Evolutionary conservation across 1,284 basidiomycete species (phyloP).

Genomic region (Fomes fomentarius): DNA sequence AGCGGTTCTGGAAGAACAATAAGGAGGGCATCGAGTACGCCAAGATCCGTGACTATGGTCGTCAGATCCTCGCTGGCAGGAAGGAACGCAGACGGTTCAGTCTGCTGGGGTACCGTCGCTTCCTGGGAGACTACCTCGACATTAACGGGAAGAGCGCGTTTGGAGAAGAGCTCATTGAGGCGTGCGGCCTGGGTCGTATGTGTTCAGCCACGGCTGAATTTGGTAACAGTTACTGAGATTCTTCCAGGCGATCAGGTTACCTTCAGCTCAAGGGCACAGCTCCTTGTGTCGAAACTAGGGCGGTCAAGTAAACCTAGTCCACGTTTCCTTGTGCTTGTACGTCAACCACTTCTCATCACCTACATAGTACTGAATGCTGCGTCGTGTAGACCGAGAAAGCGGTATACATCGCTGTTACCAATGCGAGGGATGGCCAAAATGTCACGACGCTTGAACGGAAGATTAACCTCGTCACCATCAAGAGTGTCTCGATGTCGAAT

Average conservation of each 20-base stretch:
- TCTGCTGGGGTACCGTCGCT: slow-evolving; percentile 92
- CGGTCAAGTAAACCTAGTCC: slow-evolving; percentile 94
- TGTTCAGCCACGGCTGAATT: slow-evolving; percentile 22
- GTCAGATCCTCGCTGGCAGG: slow-evolving; percentile 87
- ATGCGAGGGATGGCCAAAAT: slow-evolving; percentile 68
- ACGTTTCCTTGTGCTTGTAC: slow-evolving; percentile 87
- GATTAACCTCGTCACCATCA: slow-evolving; percentile 88
- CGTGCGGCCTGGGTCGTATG: slow-evolving; percentile 79
- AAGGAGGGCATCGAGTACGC: slow-evolving; percentile 92
- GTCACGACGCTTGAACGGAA: slow-evolving; percentile 82
- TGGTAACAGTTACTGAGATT: no score
- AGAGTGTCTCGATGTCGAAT: slow-evolving; percentile 84
- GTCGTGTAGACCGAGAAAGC: slow-evolving; percentile 85
- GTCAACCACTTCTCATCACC: slow-evolving; percentile 32
- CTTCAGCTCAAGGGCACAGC: slow-evolving; percentile 86
- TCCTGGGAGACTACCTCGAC: slow-evolving; percentile 97
- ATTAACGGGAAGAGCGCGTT: slow-evolving; percentile 82
- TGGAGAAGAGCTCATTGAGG: slow-evolving; percentile 78
- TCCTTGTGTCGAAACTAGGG: slow-evolving; percentile 86
- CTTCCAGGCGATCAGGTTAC: slow-evolving; percentile 69
- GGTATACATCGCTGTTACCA: slow-evolving; percentile 81
- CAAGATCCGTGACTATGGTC: slow-evolving; percentile 91
- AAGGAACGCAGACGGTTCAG: slow-evolving; percentile 96
- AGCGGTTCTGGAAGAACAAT: slow-evolving; percentile 98
- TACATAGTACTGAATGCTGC: background rate